Evolutionary conservation across 225 moss, liverwort and hornwort genomes (phyloP), one percentile per base, ranked within the genome.

Genomic region (Antitrichia curtipendula): DNA sequence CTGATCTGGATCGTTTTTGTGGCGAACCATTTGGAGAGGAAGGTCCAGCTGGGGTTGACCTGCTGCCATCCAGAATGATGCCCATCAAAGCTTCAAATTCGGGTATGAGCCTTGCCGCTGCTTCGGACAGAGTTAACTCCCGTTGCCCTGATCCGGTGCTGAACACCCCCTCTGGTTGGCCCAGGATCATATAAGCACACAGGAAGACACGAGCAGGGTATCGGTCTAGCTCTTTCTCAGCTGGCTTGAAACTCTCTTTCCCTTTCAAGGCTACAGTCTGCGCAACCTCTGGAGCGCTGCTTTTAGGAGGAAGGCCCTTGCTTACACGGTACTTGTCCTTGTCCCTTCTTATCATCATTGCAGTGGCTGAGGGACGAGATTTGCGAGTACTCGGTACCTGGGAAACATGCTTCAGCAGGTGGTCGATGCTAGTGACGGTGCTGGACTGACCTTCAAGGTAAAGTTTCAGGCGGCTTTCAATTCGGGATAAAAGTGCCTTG

Each of bases 391-490:
- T 81, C 31, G 71, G 81, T 23, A 72, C 81, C 81, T 81, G 81
- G 31, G 92, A 92, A 84, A 97, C 86, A 29, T 95, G 97, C 73
- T 96, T 96, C 86, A 99, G 89, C 40, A 99, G 91, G 88, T 99
- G 99, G 68, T 96, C 96, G 66, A 96, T 92, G 88, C 91, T 89
- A 25, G 94, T 92, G 47, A 95, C 74, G 27, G 86, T 91, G 82
- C 86, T 91, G 62, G 91, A 84, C 78, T 96, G 95, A 71, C 94
- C 94, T 79, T 93, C 95, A 45, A 94, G 87, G 31, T 94, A 95
- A 29, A 99, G 94, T 87, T 95, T 96, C 56, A 99, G 82, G 28
- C 99, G 95, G 82, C 96, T 95, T 90, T 97, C 99, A 60, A 99
- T 91, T 11, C 99, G 94, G 28, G 95, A 93, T 84, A 99, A 91